phyloP scores from a whole-genome alignment of 306 rosid genomes.

The Malus sieversii region DNA sequence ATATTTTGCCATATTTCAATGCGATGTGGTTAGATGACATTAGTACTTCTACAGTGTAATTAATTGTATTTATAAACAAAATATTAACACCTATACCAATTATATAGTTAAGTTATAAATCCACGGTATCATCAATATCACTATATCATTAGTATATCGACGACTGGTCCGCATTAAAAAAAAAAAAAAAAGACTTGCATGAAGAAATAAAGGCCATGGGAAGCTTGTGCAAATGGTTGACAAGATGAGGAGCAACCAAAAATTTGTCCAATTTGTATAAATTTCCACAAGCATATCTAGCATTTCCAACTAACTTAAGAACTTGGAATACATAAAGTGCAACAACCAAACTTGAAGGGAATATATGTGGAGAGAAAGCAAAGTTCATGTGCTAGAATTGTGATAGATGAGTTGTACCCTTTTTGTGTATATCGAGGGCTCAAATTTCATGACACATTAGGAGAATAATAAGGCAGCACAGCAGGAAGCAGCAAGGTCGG shows the following conservation, averaged over 20 bases:
- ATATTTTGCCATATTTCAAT: too few relatives aligned
- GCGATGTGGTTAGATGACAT: not conserved
- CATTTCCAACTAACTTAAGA: not conserved
- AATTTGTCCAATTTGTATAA: not conserved
- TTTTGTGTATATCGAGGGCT: constrained; percentile 13
- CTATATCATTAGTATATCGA: too few relatives aligned
- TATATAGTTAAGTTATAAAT: too few relatives aligned
- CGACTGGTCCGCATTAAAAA: too few relatives aligned
- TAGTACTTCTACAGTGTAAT: fast-evolving
- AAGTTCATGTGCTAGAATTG: not conserved
- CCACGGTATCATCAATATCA: too few relatives aligned
- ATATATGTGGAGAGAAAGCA: not conserved
- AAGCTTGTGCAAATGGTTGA: too few relatives aligned
- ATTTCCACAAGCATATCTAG: not conserved
- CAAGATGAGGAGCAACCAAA: not conserved
- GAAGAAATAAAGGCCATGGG: too few relatives aligned
- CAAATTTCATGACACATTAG: constrained; percentile 20
- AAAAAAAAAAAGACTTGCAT: too few relatives aligned
- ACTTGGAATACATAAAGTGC: not conserved
- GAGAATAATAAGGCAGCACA: constrained; percentile 9
- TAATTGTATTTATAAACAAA: too few relatives aligned
- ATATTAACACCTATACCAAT: too few relatives aligned
- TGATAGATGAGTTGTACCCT: not conserved
- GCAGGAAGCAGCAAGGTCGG: not conserved
- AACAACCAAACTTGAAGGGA: not conserved